Percentiles rank a stretch among this genome's conserved stretches.
phyloP scores from a whole-genome alignment of 345 rosid genomes.

The Durio zibethinus region DNA sequence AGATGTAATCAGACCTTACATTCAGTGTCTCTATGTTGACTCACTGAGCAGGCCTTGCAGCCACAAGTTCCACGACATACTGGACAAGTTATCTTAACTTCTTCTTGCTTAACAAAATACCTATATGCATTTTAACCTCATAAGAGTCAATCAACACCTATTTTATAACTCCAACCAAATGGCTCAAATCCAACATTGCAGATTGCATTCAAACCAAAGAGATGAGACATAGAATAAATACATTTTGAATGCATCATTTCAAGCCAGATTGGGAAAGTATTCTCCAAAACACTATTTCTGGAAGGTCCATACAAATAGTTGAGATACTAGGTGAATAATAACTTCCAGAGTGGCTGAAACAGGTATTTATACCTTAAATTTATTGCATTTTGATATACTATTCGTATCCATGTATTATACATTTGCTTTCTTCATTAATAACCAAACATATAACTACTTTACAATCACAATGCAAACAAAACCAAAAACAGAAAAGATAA shows the following conservation, averaged over 20 bases:
- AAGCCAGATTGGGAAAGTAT: neutral
- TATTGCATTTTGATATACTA: neutral
- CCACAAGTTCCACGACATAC: slow-evolving; percentile 78
- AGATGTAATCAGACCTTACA: slow-evolving; percentile 77
- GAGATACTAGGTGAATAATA: neutral
- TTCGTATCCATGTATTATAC: too few relatives aligned
- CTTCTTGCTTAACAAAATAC: slow-evolving; percentile 62
- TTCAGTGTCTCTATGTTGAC: slow-evolving; percentile 51
- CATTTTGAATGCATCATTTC: neutral
- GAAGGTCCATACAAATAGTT: neutral
- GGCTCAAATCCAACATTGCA: neutral
- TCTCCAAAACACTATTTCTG: neutral
- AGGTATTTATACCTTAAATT: neutral
- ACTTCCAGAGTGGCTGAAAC: neutral
- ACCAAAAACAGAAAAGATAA: slow-evolving; percentile 1
- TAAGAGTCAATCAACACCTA: neutral
- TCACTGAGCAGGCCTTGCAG: slow-evolving; percentile 68
- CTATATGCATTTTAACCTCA: slow-evolving; percentile 36
- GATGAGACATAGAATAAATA: neutral
- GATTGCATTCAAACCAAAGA: neutral
- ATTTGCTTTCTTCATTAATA: neutral
- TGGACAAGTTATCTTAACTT: slow-evolving; percentile 77
- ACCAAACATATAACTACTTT: neutral
- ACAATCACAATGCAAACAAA: neutral
- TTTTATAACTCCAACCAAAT: slow-evolving; percentile 3